A percentile compares a stretch with the other conserved stretches of the same genome.
These are phyloP conservation scores for Debaryomyces maramus DNA, from an alignment of 805 yeast genomes.

Conservation along the genomic window DNA sequence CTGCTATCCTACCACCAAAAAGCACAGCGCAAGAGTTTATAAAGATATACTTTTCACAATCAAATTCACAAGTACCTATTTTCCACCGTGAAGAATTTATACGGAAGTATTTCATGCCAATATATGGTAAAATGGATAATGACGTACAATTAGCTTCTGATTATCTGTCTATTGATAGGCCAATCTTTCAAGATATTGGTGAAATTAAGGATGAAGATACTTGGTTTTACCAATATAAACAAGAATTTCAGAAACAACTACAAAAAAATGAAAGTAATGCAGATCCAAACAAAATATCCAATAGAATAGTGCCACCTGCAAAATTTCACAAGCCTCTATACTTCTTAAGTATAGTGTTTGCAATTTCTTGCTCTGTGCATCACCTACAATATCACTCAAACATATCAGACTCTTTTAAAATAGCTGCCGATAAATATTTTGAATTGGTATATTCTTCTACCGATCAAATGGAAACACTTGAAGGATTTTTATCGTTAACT, in stretches of 20 bases:
- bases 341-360: slow-evolving; percentile 74
- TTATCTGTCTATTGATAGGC: slow-evolving; percentile 46
- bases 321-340: slow-evolving; percentile 56
- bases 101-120: slow-evolving; percentile 65
- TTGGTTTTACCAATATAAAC: slow-evolving; percentile 48
- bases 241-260: slow-evolving; percentile 19
- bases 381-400: slow-evolving; percentile 65
- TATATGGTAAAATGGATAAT: slow-evolving; percentile 68
- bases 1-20: slow-evolving; percentile 67
- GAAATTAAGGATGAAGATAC: slow-evolving; percentile 34
- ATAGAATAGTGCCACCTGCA: slow-evolving; percentile 45
- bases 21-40: slow-evolving; percentile 65
- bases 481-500: slow-evolving; percentile 67
- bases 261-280: slow-evolving; percentile 11
- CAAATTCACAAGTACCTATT: slow-evolving; percentile 82
- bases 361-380: slow-evolving; percentile 75
- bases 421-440: slow-evolving; percentile 60
- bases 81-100: slow-evolving; percentile 80
- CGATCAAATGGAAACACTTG: slow-evolving; percentile 70
- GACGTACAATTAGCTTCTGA: slow-evolving; percentile 59
- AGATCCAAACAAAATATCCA: slow-evolving; percentile 36
- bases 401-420: slow-evolving; percentile 67
- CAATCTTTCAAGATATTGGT: slow-evolving; percentile 16
- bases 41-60: slow-evolving; percentile 68
- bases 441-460: slow-evolving; percentile 56